phyloP scores from a whole-genome alignment of 768 basidiomycete genomes.

The Lentinula edodes region DNA sequence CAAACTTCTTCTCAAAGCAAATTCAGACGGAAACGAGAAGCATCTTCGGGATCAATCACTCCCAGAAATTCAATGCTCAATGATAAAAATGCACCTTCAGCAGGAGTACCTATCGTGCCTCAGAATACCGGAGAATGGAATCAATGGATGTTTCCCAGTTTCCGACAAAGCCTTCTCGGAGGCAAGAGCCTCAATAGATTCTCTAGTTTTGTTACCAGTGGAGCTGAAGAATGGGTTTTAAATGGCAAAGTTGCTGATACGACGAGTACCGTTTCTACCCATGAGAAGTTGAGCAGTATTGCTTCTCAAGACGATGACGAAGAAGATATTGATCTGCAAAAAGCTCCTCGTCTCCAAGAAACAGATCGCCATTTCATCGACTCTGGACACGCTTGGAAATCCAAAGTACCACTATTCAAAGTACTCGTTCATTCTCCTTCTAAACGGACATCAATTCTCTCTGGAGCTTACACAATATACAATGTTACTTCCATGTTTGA shows the following conservation, averaged over 20 bases:
- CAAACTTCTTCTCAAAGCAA: conserved; percentile 6
- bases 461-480: conserved; percentile 73
- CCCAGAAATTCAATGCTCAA: conserved; percentile 20
- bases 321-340: conserved; percentile 18
- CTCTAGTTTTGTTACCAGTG: conserved; percentile 80
- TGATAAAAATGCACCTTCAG: not conserved
- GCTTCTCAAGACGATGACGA: conserved; percentile 27
- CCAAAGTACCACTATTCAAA: conserved; percentile 66
- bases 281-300: conserved; percentile 18
- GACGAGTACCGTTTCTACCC: conserved; percentile 12
- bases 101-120: conserved; percentile 37
- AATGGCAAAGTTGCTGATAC: conserved; percentile 46
- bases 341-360: conserved; percentile 28
- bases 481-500: conserved; percentile 55
- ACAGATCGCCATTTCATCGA: conserved; percentile 70
- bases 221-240: conserved; percentile 80
- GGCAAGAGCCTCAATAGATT: conserved; percentile 82
- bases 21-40: conserved; percentile 23
- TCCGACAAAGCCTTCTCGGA: conserved; percentile 65
- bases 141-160: conserved; percentile 58
- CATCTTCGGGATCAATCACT: conserved; percentile 43
- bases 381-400: conserved; percentile 64
- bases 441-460: conserved; percentile 61
- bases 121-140: conserved; percentile 61
- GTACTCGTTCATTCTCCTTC: conserved; percentile 77